Conservation (phyloP, 352 stramenopile genomes). For the Globisporangium solare region DNA sequence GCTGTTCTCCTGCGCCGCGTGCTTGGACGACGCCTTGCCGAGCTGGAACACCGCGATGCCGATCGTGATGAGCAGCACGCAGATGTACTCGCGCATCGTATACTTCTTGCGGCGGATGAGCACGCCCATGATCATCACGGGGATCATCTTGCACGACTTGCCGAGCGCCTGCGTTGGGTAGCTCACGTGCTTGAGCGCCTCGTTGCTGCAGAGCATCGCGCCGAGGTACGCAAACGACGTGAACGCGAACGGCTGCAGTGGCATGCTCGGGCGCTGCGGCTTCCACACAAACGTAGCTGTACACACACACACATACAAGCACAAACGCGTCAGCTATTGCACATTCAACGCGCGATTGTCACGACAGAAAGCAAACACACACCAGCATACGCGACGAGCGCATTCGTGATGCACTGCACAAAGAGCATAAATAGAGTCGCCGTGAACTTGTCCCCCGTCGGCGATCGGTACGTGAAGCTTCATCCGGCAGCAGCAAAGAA, state of each 20-base stretch:
- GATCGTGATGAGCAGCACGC: conserved; percentile 86
- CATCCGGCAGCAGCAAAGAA: not conserved
- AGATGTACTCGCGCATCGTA: conserved; percentile 85
- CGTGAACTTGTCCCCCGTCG: conserved; percentile 85
- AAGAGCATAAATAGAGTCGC: conserved; percentile 91
- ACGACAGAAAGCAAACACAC: not conserved
- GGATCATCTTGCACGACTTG: conserved; percentile 99
- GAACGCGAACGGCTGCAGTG: conserved; percentile 79
- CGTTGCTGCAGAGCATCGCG: conserved; percentile 90
- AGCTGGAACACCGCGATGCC: conserved; percentile 91
- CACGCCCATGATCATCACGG: conserved; percentile 94
- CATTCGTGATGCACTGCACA: conserved; percentile 90
- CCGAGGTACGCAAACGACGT: conserved; percentile 88
- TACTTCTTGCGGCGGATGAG: conserved; percentile 91
- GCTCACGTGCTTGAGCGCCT: conserved; percentile 92
- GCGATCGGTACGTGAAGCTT: conserved; percentile 86
- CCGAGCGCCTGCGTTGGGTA: conserved; percentile 98
- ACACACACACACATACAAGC: not conserved
- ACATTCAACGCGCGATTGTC: not conserved
- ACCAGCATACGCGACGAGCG: conserved; percentile 76
- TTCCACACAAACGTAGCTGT: conserved; percentile 82
- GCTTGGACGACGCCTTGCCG: conserved; percentile 71
- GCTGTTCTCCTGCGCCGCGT: conserved; percentile 84
- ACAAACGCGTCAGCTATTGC: not conserved
- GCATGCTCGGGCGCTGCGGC: conserved; percentile 59